Percentiles rank a stretch among this genome's conserved stretches.
phyloP scores from a whole-genome alignment of 495 filamentous ascomycete genomes.

The Acidiella bohemica region DNA sequence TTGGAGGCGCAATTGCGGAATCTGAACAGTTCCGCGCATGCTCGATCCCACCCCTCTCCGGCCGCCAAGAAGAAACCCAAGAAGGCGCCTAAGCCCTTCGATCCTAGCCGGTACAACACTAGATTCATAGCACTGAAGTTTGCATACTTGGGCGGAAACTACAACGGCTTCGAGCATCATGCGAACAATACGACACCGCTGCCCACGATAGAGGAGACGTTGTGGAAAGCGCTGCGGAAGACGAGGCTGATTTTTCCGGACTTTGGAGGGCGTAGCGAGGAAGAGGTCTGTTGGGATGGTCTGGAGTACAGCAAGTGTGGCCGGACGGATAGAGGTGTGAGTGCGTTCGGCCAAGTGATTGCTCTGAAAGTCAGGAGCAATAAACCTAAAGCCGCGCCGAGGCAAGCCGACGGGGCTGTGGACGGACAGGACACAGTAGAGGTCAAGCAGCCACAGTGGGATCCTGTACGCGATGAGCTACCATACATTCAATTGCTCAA shows the following conservation, averaged over 20 bases:
- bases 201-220: constrained; percentile 76
- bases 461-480: constrained; percentile 68
- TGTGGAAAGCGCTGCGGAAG: constrained; percentile 80
- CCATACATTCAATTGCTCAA: constrained; percentile 73
- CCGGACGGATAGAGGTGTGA: constrained; percentile 82
- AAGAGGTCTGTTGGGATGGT: constrained; percentile 54
- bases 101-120: constrained; percentile 68
- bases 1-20: constrained; percentile 20
- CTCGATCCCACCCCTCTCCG: constrained; percentile 1
- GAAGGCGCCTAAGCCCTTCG: constrained; percentile 36
- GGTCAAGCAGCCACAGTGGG: constrained; percentile 37
- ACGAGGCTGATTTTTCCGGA: constrained; percentile 66
- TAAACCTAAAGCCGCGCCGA: constrained; percentile 34
- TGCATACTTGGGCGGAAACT: constrained; percentile 79
- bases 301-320: constrained; percentile 91
- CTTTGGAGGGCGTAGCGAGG: constrained; percentile 19
- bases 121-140: constrained; percentile 82
- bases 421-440: constrained; percentile 15
- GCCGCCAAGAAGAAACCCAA: constrained; percentile 14
- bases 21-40: constrained; percentile 4
- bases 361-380: constrained; percentile 68
- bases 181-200: constrained; percentile 47
- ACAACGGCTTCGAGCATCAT: constrained; percentile 83
- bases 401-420: constrained; percentile 9
- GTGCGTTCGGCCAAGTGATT: constrained; percentile 93